Percentiles rank a stretch among this genome's conserved stretches.
These are phyloP conservation scores for Seiridium cupressi DNA, from an alignment of 2,329 filamentous ascomycete genomes.

Conservation along the genomic window DNA sequence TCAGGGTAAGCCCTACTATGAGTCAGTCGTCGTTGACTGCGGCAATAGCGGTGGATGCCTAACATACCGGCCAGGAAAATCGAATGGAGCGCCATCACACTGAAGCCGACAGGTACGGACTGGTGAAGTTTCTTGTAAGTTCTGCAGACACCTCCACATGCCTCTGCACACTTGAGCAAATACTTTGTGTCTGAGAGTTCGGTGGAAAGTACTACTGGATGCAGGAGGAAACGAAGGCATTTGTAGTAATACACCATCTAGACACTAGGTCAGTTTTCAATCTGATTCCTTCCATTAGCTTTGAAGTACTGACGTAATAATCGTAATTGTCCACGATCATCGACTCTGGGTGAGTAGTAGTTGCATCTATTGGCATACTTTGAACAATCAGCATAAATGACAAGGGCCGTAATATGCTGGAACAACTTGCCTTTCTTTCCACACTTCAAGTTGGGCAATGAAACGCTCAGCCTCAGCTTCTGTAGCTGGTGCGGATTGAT, in stretches of 20 bases:
- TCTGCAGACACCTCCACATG: constrained; percentile 24
- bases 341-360: constrained; percentile 4
- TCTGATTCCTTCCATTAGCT: not conserved
- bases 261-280: not conserved
- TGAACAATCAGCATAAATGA: not conserved
- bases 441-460: constrained; percentile 14
- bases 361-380: constrained; percentile 13
- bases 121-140: constrained; percentile 29
- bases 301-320: constrained; percentile 16
- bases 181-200: constrained; percentile 13
- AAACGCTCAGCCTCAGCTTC: constrained; percentile 14
- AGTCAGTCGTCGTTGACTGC: not conserved
- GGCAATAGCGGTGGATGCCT: not conserved
- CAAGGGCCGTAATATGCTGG: too few species aligned
- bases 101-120: constrained; percentile 22
- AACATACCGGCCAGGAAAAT: constrained; percentile 22
- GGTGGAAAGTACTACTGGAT: constrained; percentile 16
- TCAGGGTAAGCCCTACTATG: constrained; percentile 22
- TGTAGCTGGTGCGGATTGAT: constrained; percentile 7
- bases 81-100: constrained; percentile 25
- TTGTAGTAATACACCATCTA: constrained; percentile 26
- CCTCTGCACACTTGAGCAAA: constrained; percentile 19
- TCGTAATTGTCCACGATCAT: constrained; percentile 18
- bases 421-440: constrained; percentile 9
- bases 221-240: constrained; percentile 18